Conservation (phyloP, 768 basidiomycete species). For the Favolaschia claudopus region DNA sequence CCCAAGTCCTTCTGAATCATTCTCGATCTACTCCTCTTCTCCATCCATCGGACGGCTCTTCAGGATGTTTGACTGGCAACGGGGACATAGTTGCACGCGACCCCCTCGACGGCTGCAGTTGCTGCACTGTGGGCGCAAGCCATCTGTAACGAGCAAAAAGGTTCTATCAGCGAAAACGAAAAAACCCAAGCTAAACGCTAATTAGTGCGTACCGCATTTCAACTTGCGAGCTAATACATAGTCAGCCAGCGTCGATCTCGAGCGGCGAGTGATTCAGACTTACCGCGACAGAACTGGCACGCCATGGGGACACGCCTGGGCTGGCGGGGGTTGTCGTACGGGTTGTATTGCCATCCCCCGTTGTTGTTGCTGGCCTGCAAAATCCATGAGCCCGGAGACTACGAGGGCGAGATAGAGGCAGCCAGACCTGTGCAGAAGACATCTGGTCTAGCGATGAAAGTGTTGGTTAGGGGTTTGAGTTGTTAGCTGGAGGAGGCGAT, state of each 20-base stretch:
- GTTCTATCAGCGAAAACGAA: neutral
- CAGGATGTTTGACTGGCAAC: constrained; percentile 58
- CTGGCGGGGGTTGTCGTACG: constrained; percentile 19
- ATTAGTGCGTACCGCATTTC: constrained; percentile 56
- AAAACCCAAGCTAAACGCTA: neutral
- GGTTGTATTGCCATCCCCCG: constrained; percentile 18
- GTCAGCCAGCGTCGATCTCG: neutral
- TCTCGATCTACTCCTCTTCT: too few relatives aligned
- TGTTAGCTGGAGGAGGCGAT: neutral
- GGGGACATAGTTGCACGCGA: constrained; percentile 66
- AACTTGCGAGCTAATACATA: constrained; percentile 64
- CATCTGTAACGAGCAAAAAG: constrained; percentile 41
- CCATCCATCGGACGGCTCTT: too few relatives aligned
- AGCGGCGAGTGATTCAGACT: constrained; percentile 14
- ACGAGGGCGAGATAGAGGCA: neutral
- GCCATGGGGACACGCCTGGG: constrained; percentile 71
- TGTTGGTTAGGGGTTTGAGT: neutral
- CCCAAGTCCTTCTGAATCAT: too few relatives aligned
- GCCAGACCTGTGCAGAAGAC: constrained; percentile 8
- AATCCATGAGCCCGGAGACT: neutral
- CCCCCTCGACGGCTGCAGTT: constrained; percentile 70
- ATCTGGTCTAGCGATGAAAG: neutral
- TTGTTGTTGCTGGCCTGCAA: constrained; percentile 4
- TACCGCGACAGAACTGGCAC: constrained; percentile 77
- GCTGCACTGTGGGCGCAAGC: constrained; percentile 64